Base-by-base conservation (phyloP, 2,329 filamentous ascomycete genomes). In the Colletotrichum sp. region DNA sequence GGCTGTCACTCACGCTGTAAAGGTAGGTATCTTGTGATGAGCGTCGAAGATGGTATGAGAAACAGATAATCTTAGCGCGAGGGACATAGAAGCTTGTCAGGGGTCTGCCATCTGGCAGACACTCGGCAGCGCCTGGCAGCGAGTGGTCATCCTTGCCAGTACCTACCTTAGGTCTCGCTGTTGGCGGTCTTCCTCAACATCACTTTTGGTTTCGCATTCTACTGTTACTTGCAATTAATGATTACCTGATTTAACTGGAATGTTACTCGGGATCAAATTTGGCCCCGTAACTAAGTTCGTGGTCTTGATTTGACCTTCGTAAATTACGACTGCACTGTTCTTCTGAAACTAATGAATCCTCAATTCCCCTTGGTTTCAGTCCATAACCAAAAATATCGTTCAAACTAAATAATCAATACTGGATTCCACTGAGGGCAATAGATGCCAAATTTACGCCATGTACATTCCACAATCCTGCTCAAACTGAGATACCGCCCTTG, bases 81-180 rank as follows among this genome's bases (percentile, higher is more conserved):
- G 6, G 43, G 10, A 22, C 1, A 52, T n/a, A 22, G n/a, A 52
- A 22, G 16, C 2, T 22, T 52, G 10, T 22, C 0, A 13, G 0
- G 10, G 3, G n/a, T 22, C n/a, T 13, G n/a, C 43, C n/a, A 52
- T 1, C 2, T 52, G 10, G 2, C 43, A 8, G 10, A 13, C 43
- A 22, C 43, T 8, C 2, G 2, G 6, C 0, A 0, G 1, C n/a
- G 6, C 1, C 43, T 52, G n/a, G 43, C 43, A 22, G n/a, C 43
- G 10, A 52, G 43, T 12, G n/a, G 10, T 2, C 43, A 2, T 22
- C n/a, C 43, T 22, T 22, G n/a, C 22, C 43, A 22, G 36, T 36
- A 36, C 13, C 13, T 36, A 32, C 10, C 32, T 32, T 32, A 12
- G 39, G 18, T 43, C 39, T 43, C 0, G 39, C 39, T 3, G 39